phyloP scores from a whole-genome alignment of 495 filamentous ascomycete genomes.

The Melanomma pulvis-pyrius region DNA sequence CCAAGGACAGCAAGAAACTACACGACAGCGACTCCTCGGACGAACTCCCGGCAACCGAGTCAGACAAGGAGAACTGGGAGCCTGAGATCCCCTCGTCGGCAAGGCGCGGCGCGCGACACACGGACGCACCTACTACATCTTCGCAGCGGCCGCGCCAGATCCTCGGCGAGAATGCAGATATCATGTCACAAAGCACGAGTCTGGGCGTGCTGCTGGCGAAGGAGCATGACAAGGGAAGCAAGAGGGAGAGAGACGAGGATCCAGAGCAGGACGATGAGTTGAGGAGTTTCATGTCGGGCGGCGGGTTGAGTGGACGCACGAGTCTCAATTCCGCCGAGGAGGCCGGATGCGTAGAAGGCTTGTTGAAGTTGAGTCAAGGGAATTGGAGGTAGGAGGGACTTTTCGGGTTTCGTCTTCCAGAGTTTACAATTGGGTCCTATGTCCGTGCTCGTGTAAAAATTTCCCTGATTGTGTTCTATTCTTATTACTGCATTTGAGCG shows the following conservation, averaged over 20 bases:
- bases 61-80: conserved; percentile 94
- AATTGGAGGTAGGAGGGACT: conserved; percentile 32
- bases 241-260: conserved; percentile 4
- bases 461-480: neutral
- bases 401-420: neutral
- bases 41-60: conserved; percentile 63
- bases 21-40: conserved; percentile 15
- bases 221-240: neutral
- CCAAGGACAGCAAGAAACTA: conserved; percentile 27
- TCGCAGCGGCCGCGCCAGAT: conserved; percentile 27
- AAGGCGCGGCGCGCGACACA: neutral
- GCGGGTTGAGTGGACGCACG: conserved; percentile 6
- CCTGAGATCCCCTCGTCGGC: conserved; percentile 45
- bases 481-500: neutral
- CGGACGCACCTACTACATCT: neutral
- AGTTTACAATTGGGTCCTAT: neutral
- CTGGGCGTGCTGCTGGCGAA: conserved; percentile 28
- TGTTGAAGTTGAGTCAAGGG: conserved; percentile 37
- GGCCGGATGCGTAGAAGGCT: conserved; percentile 35
- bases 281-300: conserved; percentile 29
- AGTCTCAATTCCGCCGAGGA: conserved; percentile 33
- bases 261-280: conserved; percentile 38
- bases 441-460: neutral
- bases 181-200: conserved; percentile 35
- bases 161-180: conserved; percentile 37